phyloP scores from a whole-genome alignment of 768 basidiomycete species.

The Cyathus striatus region DNA sequence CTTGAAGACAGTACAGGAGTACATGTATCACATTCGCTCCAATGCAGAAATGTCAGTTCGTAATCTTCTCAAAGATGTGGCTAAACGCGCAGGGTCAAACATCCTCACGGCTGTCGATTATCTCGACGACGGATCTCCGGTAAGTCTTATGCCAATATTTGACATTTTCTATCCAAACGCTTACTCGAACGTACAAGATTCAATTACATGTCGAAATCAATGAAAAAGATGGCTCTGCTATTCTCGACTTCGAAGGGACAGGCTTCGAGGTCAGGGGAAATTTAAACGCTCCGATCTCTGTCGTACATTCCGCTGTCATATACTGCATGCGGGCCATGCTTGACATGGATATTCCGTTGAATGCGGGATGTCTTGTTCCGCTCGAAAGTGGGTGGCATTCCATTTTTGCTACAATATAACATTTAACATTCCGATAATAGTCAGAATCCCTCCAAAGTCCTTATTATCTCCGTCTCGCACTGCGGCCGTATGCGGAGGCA shows the following conservation, averaged over 20 bases:
- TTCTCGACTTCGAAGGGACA: conserved; percentile 82
- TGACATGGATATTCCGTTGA: conserved; percentile 83
- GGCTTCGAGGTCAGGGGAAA: conserved; percentile 83
- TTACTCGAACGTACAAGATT: conserved; percentile 41
- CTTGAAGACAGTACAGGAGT: conserved; percentile 82
- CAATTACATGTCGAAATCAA: conserved; percentile 74
- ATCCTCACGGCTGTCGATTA: conserved; percentile 73
- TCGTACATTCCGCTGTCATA: conserved; percentile 83
- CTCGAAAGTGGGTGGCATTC: conserved; percentile 51
- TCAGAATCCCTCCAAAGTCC: conserved; percentile 76
- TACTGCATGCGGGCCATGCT: conserved; percentile 89
- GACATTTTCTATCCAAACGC: neutral
- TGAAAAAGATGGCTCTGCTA: conserved; percentile 65
- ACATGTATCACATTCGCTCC: conserved; percentile 85
- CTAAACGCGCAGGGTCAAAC: conserved; percentile 59
- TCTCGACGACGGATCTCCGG: conserved; percentile 84
- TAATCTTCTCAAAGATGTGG: conserved; percentile 72
- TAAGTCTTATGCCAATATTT: conserved; percentile 19
- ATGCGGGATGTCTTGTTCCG: conserved; percentile 90
- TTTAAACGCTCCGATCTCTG: conserved; percentile 80
- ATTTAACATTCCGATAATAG: conserved; percentile 23
- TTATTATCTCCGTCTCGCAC: conserved; percentile 79
- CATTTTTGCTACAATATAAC: neutral
- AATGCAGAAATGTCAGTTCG: conserved; percentile 90
- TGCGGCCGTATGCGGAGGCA: conserved; percentile 90